These are phyloP conservation scores for Penicillium fimorum DNA, from an alignment of 495 filamentous ascomycete genomes.

Conservation along the genomic window DNA sequence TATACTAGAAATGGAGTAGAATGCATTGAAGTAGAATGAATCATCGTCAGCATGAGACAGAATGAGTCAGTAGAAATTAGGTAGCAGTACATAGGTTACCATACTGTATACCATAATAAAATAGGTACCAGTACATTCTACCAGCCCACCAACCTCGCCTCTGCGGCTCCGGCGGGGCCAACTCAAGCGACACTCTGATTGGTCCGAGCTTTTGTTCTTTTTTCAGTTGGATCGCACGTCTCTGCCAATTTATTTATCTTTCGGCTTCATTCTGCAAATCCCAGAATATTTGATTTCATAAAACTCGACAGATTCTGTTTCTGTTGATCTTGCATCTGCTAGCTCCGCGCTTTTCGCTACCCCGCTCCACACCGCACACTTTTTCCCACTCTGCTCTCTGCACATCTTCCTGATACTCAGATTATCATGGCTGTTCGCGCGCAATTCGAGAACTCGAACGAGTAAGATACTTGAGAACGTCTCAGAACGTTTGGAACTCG, in stretches of 20 bases:
- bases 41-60: conserved; percentile 30
- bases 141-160: conserved; percentile 13
- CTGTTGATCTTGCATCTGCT: neutral
- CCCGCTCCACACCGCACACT: conserved; percentile 6
- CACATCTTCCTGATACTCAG: conserved; percentile 2
- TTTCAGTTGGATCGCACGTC: conserved; percentile 25
- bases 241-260: conserved; percentile 13
- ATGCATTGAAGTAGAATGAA: conserved; percentile 4
- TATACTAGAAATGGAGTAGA: neutral
- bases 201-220: conserved; percentile 29
- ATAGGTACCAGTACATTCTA: conserved; percentile 16
- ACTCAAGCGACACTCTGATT: conserved; percentile 13
- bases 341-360: conserved; percentile 3
- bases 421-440: conserved; percentile 73
- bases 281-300: neutral
- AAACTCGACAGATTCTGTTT: neutral
- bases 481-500: too few relatives aligned
- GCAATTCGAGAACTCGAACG: conserved; percentile 98
- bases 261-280: neutral
- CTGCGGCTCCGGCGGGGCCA: conserved; percentile 21
- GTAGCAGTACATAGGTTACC: neutral
- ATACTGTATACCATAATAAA: too few relatives aligned
- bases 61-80: conserved; percentile 23
- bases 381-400: conserved; percentile 6
- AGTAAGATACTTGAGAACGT: conserved; percentile 55